Evolutionary conservation across 495 filamentous ascomycete species (phyloP).

Genomic region (Pyrenula aspistea): DNA sequence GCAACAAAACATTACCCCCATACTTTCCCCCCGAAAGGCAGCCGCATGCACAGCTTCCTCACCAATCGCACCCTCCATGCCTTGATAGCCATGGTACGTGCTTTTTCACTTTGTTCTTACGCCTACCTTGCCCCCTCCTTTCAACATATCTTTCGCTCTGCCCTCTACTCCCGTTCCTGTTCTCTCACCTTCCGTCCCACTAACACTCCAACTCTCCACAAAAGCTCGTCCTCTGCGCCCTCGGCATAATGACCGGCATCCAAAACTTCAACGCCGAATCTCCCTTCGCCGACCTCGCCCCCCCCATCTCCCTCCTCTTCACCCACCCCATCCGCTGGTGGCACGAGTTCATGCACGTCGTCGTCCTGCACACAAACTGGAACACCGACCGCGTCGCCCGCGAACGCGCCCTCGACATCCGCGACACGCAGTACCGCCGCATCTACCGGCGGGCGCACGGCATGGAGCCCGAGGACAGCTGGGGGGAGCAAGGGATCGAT

Average conservation of each 20-base stretch:
- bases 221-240: conserved; percentile 53
- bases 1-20: conserved; percentile 61
- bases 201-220: neutral
- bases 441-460: conserved; percentile 78
- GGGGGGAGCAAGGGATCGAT: conserved; percentile 14
- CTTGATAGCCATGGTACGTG: conserved; percentile 63
- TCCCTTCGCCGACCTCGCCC: conserved; percentile 61
- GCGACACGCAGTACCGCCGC: conserved; percentile 69
- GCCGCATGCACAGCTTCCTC: conserved; percentile 64
- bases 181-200: neutral
- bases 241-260: conserved; percentile 56
- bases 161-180: neutral
- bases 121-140: neutral
- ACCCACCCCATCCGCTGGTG: conserved; percentile 51
- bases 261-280: conserved; percentile 59
- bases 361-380: conserved; percentile 56
- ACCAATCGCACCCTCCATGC: conserved; percentile 60
- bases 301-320: conserved; percentile 44
- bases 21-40: conserved; percentile 65
- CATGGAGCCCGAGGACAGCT: conserved; percentile 9
- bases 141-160: neutral
- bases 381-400: conserved; percentile 49
- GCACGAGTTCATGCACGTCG: conserved; percentile 47
- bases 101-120: neutral
- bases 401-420: conserved; percentile 50